Base-by-base conservation (phyloP, 2,329 filamentous ascomycete species). In the Aspergillus brasiliensis region DNA sequence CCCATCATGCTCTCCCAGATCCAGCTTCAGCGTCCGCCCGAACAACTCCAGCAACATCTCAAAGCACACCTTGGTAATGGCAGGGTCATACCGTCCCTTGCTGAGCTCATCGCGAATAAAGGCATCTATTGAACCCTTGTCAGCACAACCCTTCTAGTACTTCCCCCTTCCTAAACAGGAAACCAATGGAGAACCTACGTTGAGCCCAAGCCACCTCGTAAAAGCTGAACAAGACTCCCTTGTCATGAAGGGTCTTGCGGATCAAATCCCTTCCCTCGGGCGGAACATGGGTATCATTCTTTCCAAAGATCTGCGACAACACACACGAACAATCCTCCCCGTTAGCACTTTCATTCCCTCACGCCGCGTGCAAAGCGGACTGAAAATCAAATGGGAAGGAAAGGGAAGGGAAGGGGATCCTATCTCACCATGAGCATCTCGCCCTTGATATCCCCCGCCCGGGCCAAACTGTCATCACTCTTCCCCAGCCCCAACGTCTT, bases 181-280 rank as follows among this genome's bases (percentile, higher is more conserved):
- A n/a, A 31, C 34, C 19, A 28, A 40, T n/a, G 21, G 31, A 13
- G 27, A 56, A 81, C 83, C 71, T 74, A 86, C 84, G 93, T 77
- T 97, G 93, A 3, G 93, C 92, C 87, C 91, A 94, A n/a, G 91
- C 91, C 65, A 91, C 87, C 79, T 97, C 93, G 77, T 95, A 92
- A 74, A 91, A 97, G 71, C 86, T 89, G 70, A 94, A 93, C 8
- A 84, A 82, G 5, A 89, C 84, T 8, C 89, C 89, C 5, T 88
- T 86, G 21, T 91, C 91, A 68, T 93, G 87, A 68, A 97, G 81
- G 62, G 91, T 93, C 74, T 86, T 86, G 60, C 92, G 86, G 74
- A 97, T 95, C 66, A 96, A 77, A 76, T 96, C 92, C 17, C 93
- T 84, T 2, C 93, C 93, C 42, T 85, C 85, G 38, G 91, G 87